Percentiles rank a stretch among this genome's conserved stretches.
These are phyloP conservation scores for Podaxis pistillaris DNA, from an alignment of 768 basidiomycete genomes.

Conservation along the genomic window DNA sequence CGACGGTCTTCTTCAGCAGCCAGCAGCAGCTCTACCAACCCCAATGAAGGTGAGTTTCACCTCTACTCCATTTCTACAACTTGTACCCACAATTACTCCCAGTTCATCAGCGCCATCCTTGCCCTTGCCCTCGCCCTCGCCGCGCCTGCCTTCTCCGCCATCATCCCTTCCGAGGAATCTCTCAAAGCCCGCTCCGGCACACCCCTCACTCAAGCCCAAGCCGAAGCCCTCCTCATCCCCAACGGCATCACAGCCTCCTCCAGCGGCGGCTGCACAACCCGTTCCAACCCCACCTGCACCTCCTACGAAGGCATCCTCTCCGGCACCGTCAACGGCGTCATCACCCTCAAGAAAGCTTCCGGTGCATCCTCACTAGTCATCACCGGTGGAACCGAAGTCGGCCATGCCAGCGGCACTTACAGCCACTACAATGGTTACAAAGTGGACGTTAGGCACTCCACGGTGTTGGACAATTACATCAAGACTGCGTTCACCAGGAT, in stretches of 20 bases:
- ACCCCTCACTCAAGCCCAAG: conserved; percentile 19
- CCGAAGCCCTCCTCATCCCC: conserved; percentile 23
- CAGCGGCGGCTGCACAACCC: conserved; percentile 24
- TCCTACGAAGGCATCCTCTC: conserved; percentile 27
- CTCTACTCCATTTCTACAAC: neutral
- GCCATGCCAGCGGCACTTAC: conserved; percentile 27
- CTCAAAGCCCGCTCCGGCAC: neutral
- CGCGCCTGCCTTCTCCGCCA: neutral
- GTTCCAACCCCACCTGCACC: conserved; percentile 24
- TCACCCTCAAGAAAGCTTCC: conserved; percentile 33
- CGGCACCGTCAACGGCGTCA: conserved; percentile 27
- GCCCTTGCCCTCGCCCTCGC: neutral
- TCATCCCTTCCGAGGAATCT: neutral
- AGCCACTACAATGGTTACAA: conserved; percentile 29
- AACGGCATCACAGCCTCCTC: conserved; percentile 28
- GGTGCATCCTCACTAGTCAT: conserved; percentile 62
- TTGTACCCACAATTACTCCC: neutral
- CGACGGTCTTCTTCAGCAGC: no score
- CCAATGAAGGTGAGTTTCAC: neutral
- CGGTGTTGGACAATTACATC: conserved; percentile 26
- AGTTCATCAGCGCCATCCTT: neutral
- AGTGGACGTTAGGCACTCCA: conserved; percentile 25
- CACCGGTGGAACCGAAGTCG: conserved; percentile 56
- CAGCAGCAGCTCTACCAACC: neutral
- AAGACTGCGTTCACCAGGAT: conserved; percentile 23